phyloP scores from a whole-genome alignment of 257 asterid species.

The Striga asiatica region DNA sequence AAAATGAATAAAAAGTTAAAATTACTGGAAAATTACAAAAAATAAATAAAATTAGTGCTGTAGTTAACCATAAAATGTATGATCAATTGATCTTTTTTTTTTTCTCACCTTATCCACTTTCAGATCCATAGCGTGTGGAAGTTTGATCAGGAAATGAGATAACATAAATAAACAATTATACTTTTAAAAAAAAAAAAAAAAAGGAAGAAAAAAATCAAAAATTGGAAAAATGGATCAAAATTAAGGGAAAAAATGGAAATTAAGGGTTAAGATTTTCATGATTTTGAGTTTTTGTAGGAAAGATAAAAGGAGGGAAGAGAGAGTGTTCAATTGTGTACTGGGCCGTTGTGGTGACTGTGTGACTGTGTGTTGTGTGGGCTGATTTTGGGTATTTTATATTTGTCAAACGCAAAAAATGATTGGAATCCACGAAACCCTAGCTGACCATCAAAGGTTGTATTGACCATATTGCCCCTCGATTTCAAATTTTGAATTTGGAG shows the following conservation, averaged over 20 bases:
- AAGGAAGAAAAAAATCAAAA: neutral
- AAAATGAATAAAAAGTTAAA: constrained; percentile 21
- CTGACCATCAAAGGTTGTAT: constrained; percentile 7
- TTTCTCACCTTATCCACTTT: constrained; percentile 47
- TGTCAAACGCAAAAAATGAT: constrained; percentile 14
- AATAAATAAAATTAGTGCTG: neutral
- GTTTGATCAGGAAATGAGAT: constrained; percentile 6
- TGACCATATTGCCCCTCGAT: constrained; percentile 33
- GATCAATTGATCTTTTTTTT: constrained; percentile 11
- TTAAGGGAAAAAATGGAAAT: neutral
- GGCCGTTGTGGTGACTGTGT: constrained; percentile 12
- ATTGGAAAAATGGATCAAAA: neutral
- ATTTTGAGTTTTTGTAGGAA: constrained; percentile 13
- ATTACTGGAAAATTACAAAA: neutral
- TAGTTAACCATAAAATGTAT: neutral
- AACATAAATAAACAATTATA: neutral
- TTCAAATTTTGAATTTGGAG: constrained; percentile 32
- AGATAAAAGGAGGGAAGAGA: constrained; percentile 2
- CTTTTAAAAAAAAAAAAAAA: neutral
- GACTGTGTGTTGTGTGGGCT: constrained; percentile 24
- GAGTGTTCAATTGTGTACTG: constrained; percentile 6
- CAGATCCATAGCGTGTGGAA: constrained; percentile 50
- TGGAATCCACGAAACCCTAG: constrained; percentile 56
- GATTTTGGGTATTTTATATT: constrained; percentile 20
- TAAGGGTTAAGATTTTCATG: too few relatives aligned